phyloP scores from a whole-genome alignment of 176 grass and related monocot genomes.

The Phragmites australis region DNA sequence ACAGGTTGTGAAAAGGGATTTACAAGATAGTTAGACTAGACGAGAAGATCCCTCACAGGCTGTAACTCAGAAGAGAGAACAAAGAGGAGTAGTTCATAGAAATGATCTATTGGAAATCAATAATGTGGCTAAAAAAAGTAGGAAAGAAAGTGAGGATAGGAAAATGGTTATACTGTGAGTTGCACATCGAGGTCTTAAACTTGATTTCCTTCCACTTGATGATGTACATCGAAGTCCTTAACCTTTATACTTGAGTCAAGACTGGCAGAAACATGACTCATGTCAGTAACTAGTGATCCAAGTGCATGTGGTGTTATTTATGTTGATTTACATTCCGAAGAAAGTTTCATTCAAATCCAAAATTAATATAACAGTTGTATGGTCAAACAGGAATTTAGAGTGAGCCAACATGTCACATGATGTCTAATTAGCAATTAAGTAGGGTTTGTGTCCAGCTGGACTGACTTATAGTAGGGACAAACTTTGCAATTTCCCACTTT shows the following conservation, averaged over 20 bases:
- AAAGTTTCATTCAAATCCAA: not conserved
- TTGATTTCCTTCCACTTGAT: not conserved
- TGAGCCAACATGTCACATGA: not conserved
- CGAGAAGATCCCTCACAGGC: not conserved
- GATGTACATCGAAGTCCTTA: not conserved
- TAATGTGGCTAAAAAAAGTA: not conserved
- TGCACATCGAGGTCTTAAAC: not conserved
- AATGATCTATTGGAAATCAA: not conserved
- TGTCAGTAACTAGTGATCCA: not conserved
- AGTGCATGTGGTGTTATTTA: not conserved
- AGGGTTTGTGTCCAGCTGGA: not conserved
- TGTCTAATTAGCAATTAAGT: not conserved
- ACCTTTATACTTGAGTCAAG: not conserved
- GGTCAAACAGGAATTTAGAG: not conserved
- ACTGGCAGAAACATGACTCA: not conserved
- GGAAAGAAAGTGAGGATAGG: not conserved
- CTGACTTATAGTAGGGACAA: not conserved
- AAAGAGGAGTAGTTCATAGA: not conserved
- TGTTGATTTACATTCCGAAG: not conserved
- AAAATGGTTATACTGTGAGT: not conserved
- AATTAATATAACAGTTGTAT: conserved; percentile 1
- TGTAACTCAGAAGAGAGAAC: not conserved
- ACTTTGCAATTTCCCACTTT: not conserved
- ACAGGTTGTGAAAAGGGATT: not conserved
- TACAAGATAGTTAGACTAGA: not conserved